phyloP scores from a whole-genome alignment of 768 basidiomycete species.

The Kwoniella dejecticola region DNA sequence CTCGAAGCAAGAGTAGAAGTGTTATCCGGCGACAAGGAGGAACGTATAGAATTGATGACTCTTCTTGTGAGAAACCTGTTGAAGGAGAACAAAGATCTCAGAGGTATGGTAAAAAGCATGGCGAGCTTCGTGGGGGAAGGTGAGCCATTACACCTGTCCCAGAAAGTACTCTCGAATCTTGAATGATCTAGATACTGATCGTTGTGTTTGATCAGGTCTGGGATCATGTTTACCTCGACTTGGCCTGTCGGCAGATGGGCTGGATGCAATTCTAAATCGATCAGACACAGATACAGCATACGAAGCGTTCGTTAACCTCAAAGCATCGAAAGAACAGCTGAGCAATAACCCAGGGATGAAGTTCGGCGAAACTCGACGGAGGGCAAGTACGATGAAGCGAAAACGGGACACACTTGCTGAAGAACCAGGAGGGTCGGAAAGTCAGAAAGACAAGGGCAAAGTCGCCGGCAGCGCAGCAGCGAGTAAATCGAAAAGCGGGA shows the following conservation, averaged over 20 bases:
- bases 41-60: conserved; percentile 78
- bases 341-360: conserved; percentile 40
- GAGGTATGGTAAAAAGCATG: conserved; percentile 73
- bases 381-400: conserved; percentile 32
- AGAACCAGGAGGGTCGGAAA: conserved; percentile 8
- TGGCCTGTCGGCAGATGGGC: conserved; percentile 61
- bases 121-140: conserved; percentile 85
- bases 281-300: conserved; percentile 91
- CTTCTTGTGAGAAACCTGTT: conserved; percentile 81
- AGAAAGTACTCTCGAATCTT: no score
- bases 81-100: conserved; percentile 82
- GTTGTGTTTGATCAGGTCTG: conserved; percentile 27
- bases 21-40: conserved; percentile 87
- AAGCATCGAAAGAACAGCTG: conserved; percentile 55
- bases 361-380: conserved; percentile 28
- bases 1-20: conserved; percentile 94
- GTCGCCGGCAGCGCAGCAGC: neutral
- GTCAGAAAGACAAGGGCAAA: neutral
- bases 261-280: conserved; percentile 77
- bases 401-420: conserved; percentile 16
- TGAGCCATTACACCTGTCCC: conserved; percentile 57
- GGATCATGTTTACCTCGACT: conserved; percentile 54
- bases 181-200: neutral
- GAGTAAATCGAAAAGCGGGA: neutral
- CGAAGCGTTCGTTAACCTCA: conserved; percentile 80